Conservation (phyloP, 129 eudicot species). For the Chrysanthemum makinoi region DNA sequence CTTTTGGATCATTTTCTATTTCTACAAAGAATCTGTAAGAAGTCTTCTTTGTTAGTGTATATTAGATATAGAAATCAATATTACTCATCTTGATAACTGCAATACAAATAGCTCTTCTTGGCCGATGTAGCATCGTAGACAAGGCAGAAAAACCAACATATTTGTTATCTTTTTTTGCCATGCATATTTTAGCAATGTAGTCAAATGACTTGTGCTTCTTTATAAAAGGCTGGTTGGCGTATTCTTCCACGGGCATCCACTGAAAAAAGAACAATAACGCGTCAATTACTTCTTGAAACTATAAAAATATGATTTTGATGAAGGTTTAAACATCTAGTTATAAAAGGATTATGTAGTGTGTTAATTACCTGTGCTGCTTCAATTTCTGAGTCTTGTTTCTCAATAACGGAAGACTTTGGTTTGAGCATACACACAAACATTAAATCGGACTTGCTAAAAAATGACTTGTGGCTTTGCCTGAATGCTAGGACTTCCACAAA, state of each 20-base stretch:
- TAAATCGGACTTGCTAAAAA: slow-evolving; percentile 47
- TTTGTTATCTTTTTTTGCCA: slow-evolving; percentile 39
- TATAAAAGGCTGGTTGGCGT: slow-evolving; percentile 46
- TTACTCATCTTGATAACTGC: slow-evolving; percentile 20
- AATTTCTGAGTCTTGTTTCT: slow-evolving; percentile 45
- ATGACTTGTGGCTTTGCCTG: slow-evolving; percentile 57
- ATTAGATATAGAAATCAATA: background rate
- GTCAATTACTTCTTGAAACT: background rate
- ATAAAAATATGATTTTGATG: background rate
- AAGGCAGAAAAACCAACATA: slow-evolving; percentile 52
- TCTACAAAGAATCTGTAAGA: background rate
- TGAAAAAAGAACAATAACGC: slow-evolving; percentile 19
- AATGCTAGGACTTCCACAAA: slow-evolving; percentile 54
- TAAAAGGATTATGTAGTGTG: background rate
- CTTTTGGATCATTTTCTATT: background rate
- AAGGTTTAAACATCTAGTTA: no score
- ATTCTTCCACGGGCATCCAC: slow-evolving; percentile 64
- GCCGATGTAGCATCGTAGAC: slow-evolving; percentile 31
- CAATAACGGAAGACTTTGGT: slow-evolving; percentile 34
- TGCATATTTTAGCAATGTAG: slow-evolving; percentile 45
- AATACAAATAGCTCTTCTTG: slow-evolving; percentile 39
- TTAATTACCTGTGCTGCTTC: slow-evolving; percentile 34
- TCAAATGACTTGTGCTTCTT: slow-evolving; percentile 38
- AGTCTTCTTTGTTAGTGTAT: background rate
- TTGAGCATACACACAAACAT: slow-evolving; percentile 49